Percentiles rank a stretch among this genome's conserved stretches.
Conservation (phyloP, 129 eudicot species). For the Pittosporum tobira region DNA sequence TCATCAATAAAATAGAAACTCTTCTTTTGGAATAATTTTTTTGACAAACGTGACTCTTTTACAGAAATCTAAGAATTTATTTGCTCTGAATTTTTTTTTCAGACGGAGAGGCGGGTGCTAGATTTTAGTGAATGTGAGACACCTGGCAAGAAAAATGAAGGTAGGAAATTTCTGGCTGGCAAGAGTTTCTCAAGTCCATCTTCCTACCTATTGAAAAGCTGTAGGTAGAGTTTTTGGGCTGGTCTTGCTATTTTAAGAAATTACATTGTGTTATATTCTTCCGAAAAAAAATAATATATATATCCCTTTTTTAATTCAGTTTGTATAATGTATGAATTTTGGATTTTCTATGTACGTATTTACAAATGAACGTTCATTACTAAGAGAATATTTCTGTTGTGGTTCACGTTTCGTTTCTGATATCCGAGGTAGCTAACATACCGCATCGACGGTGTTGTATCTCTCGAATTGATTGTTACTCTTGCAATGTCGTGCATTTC, state of each 20-base stretch:
- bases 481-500: too few relatives aligned
- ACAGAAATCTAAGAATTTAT: neutral
- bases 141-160: slow-evolving; percentile 41
- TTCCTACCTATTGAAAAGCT: slow-evolving; percentile 62
- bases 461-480: too few relatives aligned
- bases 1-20: too few relatives aligned
- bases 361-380: neutral
- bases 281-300: too few relatives aligned
- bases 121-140: slow-evolving; percentile 89
- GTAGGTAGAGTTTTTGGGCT: slow-evolving; percentile 37
- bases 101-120: slow-evolving; percentile 72
- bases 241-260: neutral
- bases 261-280: slow-evolving; percentile 6
- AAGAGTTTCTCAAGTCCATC: slow-evolving; percentile 48
- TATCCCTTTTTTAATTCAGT: neutral
- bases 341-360: neutral
- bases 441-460: too few relatives aligned
- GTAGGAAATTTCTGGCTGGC: slow-evolving; percentile 22
- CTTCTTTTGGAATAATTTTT: too few relatives aligned
- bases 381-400: too few relatives aligned
- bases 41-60: too few relatives aligned
- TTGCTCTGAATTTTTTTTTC: slow-evolving; percentile 15
- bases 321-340: slow-evolving; percentile 1
- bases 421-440: too few relatives aligned
- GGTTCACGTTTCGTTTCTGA: too few relatives aligned